A percentile compares a stretch with the other conserved stretches of the same genome.
phyloP scores from a whole-genome alignment of 1,284 basidiomycete genomes.

The Gomphus sp. region DNA sequence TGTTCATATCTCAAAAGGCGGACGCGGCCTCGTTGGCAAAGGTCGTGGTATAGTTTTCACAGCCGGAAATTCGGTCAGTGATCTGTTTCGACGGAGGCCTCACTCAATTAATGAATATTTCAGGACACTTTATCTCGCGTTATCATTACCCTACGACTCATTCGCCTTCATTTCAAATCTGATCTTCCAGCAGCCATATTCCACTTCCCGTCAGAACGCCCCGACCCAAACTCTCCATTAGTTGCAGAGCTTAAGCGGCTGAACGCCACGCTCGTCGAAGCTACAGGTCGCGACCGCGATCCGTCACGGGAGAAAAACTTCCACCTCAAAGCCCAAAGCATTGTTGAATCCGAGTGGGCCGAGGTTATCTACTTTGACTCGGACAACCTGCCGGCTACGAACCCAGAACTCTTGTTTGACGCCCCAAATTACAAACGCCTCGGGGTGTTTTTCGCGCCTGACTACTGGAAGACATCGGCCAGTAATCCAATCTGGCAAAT shows the following conservation, averaged over 20 bases:
- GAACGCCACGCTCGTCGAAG: slow-evolving; percentile 26
- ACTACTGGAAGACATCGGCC: slow-evolving; percentile 30
- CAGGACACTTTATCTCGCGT: slow-evolving; percentile 30
- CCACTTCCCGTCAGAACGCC: slow-evolving; percentile 30
- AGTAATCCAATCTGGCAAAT: slow-evolving; percentile 33
- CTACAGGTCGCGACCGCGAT: slow-evolving; percentile 23
- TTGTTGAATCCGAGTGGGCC: slow-evolving; percentile 29
- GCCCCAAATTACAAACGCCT: slow-evolving; percentile 26
- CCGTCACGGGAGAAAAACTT: slow-evolving; percentile 26
- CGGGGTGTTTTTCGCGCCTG: slow-evolving; percentile 22
- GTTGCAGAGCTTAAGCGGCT: slow-evolving; percentile 22
- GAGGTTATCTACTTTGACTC: slow-evolving; percentile 36
- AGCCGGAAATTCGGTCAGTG: slow-evolving; percentile 29
- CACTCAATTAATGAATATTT: background rate
- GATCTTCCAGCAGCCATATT: slow-evolving; percentile 23
- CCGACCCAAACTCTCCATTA: slow-evolving; percentile 22
- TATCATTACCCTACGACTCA: slow-evolving; percentile 26
- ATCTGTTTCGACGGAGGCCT: background rate
- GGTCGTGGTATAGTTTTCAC: slow-evolving; percentile 30
- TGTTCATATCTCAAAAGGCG: slow-evolving; percentile 9
- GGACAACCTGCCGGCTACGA: slow-evolving; percentile 29
- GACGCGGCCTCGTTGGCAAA: slow-evolving; percentile 10
- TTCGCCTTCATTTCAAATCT: slow-evolving; percentile 18
- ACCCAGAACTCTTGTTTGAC: slow-evolving; percentile 31
- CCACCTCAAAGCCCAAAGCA: slow-evolving; percentile 34